A percentile compares a stretch with the other conserved stretches of the same genome.
Conservation (phyloP, 192 early-diverging fungal genomes). For the Jimgerdemannia flammicorona region DNA sequence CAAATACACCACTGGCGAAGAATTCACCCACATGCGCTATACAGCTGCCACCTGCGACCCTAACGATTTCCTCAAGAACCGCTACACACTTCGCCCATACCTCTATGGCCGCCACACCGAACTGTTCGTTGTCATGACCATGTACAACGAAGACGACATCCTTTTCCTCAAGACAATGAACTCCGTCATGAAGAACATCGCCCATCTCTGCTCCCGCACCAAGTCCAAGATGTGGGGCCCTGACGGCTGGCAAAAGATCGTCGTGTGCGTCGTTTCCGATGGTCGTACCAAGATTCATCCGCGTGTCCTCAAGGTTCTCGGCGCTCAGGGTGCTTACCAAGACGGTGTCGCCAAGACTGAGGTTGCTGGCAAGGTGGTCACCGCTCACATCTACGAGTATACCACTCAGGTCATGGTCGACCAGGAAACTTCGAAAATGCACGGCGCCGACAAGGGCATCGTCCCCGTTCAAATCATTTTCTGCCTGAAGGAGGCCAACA, state of each 20-base stretch:
- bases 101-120: constrained; percentile 61
- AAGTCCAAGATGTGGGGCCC: constrained; percentile 73
- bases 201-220: constrained; percentile 75
- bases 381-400: constrained; percentile 89
- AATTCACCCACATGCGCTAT: constrained; percentile 94
- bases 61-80: constrained; percentile 72
- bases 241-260: constrained; percentile 89
- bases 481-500: constrained; percentile 91
- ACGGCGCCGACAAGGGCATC: constrained; percentile 62
- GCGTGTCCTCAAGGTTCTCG: constrained; percentile 74
- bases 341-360: constrained; percentile 63
- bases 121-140: constrained; percentile 81
- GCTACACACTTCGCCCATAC: constrained; percentile 72
- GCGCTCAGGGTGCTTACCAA: constrained; percentile 76
- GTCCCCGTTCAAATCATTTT: constrained; percentile 90
- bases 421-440: constrained; percentile 51
- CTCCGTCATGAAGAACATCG: constrained; percentile 90
- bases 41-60: constrained; percentile 88
- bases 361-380: constrained; percentile 67
- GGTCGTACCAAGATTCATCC: constrained; percentile 77
- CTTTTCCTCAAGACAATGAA: constrained; percentile 88
- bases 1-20: constrained; percentile 57
- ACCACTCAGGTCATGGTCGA: constrained; percentile 77
- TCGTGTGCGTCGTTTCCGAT: constrained; percentile 89
- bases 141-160: constrained; percentile 88